Evolutionary conservation across 805 yeast species (phyloP), one percentile per base, ranked within the genome.

Genomic region (Lipomyces orientalis): DNA sequence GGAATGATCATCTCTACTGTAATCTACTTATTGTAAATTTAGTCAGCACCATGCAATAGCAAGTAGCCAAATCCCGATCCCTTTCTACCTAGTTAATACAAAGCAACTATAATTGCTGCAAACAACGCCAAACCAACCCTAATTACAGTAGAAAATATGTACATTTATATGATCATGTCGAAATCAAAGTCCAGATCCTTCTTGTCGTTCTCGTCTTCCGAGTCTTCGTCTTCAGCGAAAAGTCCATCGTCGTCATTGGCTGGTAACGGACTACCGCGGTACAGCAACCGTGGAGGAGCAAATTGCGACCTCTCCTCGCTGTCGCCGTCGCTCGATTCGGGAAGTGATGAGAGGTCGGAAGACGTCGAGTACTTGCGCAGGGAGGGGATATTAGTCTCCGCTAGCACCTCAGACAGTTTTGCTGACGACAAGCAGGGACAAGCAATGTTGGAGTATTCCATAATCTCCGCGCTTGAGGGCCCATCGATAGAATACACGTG

Each of bases 151-250:
- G 49, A n/a, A 43, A n/a, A 1, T 54, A 54, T 54, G 35, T 31
- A 54, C 58, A 54, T 12, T 31, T 31, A 59, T 31, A 33, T 34
- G 22, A 46, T 59, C 55, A 49, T 59, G 31, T 61, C 64, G 29
- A 19, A 37, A 31, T 61, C 64, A n/a, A 54, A 61, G 16, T 37
- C 58, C 39, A 12, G 25, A 12, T 37, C 64, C 54, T n/a, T 54
- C 58, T 46, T 12, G 37, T 54, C 64, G 54, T 22, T 43, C 2
- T 43, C 49, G 22, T 61, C 64, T 19, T 52, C 64, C 54, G 64
- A 54, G 2, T 34, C 22, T 22, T 54, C 59, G 2, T 54, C 64
- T 10, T 54, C 58, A 10, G 10, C 46, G n/a, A 29, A 37, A 12
- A 22, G 43, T 10, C 33, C 61, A 6, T 37, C 31, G 54, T 46